Base-by-base conservation (phyloP, 2,329 filamentous ascomycete genomes). In the Raffaelea arxii region DNA sequence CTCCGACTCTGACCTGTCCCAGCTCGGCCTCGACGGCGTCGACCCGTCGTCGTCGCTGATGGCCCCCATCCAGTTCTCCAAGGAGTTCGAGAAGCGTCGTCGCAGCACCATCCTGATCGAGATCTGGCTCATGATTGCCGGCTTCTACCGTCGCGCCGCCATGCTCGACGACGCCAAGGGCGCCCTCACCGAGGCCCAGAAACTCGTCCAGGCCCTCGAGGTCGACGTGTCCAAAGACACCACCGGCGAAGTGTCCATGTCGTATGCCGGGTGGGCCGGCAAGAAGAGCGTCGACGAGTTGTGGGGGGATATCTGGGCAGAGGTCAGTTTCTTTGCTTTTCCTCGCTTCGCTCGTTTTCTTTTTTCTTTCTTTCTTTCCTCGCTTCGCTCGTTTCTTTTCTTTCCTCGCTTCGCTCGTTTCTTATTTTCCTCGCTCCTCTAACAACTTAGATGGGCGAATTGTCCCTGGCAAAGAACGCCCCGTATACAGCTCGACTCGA, bases 81-180 rank as follows among this genome's bases (percentile, higher is more conserved):
- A 72, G 53, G 72, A 73, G 10, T 72, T 74, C 53, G 66, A 72
- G 51, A 68, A 65, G 53, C 65, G 67, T 25, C 71, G 72, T 45
- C 69, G 75, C 39, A 68, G 64, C 25, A 66, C 67, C 6, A 68
- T 80, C 11, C 61, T 98, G 16, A 70, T 89, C 19, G 84, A 83
- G 53, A 81, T 96, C 25, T 98, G 92, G 92, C 71, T 96, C 9
- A 84, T 92, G 59, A 88, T 96, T 51, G 84, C 88, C 2, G 84
- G 84, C 0, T 82, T 97, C 53, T 98, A 97, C 60, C 79, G 88
- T 24, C 78, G 88, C 45, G 87, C 91, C 7, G 77, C 77, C 9
- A 80, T 94, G 68, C 78, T 80, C 46, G 83, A 90, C 19, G 91
- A 97, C 60, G 81, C 86, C 12, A 78, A 78, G 55, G 86, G 82